Evolutionary conservation across 805 yeast species (phyloP).

Genomic region (Pichia deserticola): DNA sequence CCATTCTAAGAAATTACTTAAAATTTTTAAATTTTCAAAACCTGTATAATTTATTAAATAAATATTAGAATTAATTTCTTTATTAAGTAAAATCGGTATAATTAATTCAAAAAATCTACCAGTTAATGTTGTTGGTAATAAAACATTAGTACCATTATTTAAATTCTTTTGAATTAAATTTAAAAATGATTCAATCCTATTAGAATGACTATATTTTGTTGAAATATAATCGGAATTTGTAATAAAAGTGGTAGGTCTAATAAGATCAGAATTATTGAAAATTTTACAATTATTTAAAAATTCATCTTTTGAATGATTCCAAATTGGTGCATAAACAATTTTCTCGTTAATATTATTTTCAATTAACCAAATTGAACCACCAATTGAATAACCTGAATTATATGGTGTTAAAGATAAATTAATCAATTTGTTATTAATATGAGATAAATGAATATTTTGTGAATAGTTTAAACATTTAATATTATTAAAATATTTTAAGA

Average conservation of each 20-base stretch:
- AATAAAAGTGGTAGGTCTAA: slow-evolving; percentile 77
- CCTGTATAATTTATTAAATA: slow-evolving; percentile 73
- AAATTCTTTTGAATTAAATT: slow-evolving; percentile 58
- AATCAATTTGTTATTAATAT: slow-evolving; percentile 42
- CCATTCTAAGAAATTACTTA: slow-evolving; percentile 92
- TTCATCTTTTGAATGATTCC: slow-evolving; percentile 91
- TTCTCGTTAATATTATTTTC: slow-evolving; percentile 61
- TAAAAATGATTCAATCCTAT: slow-evolving; percentile 56
- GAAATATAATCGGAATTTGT: slow-evolving; percentile 62
- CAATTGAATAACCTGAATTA: slow-evolving; percentile 88
- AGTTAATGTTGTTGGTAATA: slow-evolving; percentile 75
- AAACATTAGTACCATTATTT: slow-evolving; percentile 69
- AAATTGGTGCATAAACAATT: slow-evolving; percentile 80
- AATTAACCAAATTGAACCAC: slow-evolving; percentile 87
- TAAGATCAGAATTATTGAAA: slow-evolving; percentile 46
- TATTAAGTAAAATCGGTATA: slow-evolving; percentile 45
- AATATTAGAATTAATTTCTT: not conserved
- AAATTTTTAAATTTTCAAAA: slow-evolving; percentile 68
- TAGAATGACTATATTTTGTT: slow-evolving; percentile 52
- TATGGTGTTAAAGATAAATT: slow-evolving; percentile 69
- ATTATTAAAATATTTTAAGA: slow-evolving; percentile 74
- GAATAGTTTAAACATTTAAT: slow-evolving; percentile 66
- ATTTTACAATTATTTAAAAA: slow-evolving; percentile 64
- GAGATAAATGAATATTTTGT: slow-evolving; percentile 48
- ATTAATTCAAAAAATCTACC: slow-evolving; percentile 77